These are phyloP conservation scores for Aspergillus novoparasiticus DNA, from an alignment of 2,329 filamentous ascomycete genomes.

Conservation along the genomic window DNA sequence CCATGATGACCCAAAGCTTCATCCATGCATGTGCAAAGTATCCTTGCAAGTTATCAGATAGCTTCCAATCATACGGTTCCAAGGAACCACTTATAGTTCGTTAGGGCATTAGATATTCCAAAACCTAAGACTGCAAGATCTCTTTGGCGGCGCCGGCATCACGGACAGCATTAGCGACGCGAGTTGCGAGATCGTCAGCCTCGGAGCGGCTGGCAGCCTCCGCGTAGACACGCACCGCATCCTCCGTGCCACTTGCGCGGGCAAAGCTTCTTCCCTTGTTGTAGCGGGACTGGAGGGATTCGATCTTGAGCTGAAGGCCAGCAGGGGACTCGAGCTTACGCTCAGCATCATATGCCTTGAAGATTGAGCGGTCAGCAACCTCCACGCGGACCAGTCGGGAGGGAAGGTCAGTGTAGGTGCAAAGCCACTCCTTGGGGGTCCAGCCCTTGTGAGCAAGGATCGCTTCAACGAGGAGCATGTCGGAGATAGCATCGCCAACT, in stretches of 20 bases:
- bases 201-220: conserved; percentile 88
- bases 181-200: conserved; percentile 84
- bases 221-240: conserved; percentile 93
- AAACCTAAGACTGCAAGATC: conserved; percentile 15
- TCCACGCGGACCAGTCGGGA: conserved; percentile 94
- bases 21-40: not conserved
- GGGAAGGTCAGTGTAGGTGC: conserved; percentile 89
- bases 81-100: not conserved
- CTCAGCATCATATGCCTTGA: conserved; percentile 91
- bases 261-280: conserved; percentile 88
- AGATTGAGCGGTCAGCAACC: conserved; percentile 83
- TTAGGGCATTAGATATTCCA: not conserved
- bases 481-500: conserved; percentile 91
- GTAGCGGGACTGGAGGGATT: conserved; percentile 85
- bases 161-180: conserved; percentile 76
- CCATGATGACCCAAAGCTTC: not conserved
- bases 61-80: not conserved
- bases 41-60: not conserved
- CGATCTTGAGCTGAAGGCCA: conserved; percentile 82
- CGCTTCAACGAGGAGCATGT: conserved; percentile 93
- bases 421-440: conserved; percentile 87
- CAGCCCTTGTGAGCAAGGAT: conserved; percentile 95
- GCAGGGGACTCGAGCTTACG: conserved; percentile 77
- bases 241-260: conserved; percentile 90
- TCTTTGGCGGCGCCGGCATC: conserved; percentile 48